These are phyloP conservation scores for Schoenoplectus triqueter DNA, from an alignment of 202 grass and related monocot genomes.

Conservation along the genomic window DNA sequence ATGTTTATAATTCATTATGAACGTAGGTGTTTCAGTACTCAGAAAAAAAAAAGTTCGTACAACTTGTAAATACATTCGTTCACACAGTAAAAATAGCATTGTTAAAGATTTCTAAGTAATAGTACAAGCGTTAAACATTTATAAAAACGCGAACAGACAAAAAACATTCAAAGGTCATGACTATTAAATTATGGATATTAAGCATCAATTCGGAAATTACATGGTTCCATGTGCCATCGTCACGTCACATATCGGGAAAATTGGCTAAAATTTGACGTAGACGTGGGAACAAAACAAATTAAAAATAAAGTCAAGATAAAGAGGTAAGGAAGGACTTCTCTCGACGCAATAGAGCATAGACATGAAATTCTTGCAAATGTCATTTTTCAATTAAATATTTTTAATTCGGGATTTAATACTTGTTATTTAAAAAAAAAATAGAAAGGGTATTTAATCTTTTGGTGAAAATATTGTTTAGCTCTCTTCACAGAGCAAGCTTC, in stretches of 20 bases:
- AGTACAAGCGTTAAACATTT: too few species aligned
- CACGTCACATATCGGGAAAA: background rate
- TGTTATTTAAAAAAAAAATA: background rate
- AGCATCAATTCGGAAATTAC: background rate
- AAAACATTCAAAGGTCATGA: too few species aligned
- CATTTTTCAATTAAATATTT: background rate
- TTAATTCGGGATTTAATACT: background rate
- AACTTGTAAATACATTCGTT: too few species aligned
- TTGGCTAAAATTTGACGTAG: background rate
- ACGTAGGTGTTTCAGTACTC: too few species aligned
- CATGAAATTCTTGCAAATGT: background rate
- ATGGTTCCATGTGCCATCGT: constrained; percentile 2
- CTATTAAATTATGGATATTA: background rate
- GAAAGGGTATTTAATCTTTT: background rate
- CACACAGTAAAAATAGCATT: too few species aligned
- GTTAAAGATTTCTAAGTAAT: too few species aligned
- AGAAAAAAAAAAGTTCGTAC: too few species aligned
- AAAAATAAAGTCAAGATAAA: background rate
- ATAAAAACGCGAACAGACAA: too few species aligned
- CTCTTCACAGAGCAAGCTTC: background rate
- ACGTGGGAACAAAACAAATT: background rate
- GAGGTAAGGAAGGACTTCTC: background rate
- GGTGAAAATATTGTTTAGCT: background rate
- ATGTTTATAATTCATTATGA: too few species aligned
- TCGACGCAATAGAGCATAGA: background rate